These are phyloP conservation scores for Aspergillus homomorphus DNA, from an alignment of 495 filamentous ascomycete genomes.

Conservation along the genomic window DNA sequence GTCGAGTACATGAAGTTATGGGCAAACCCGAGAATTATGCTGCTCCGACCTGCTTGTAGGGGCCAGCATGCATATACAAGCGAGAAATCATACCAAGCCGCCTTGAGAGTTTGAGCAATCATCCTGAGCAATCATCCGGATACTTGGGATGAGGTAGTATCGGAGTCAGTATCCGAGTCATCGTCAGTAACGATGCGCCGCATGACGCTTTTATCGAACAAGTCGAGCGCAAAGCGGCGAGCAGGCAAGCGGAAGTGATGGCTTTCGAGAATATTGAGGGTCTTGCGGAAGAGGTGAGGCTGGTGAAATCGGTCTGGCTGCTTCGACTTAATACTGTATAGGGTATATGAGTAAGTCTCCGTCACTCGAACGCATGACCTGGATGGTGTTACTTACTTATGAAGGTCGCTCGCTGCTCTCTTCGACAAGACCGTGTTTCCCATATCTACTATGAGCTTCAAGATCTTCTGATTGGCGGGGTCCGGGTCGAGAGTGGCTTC, in stretches of 20 bases:
- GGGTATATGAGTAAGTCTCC: slow-evolving; percentile 15
- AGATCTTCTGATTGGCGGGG: slow-evolving; percentile 65
- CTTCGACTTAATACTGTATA: slow-evolving; percentile 59
- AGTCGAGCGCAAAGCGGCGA: slow-evolving; percentile 82
- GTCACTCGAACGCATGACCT: neutral
- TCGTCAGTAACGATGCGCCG: slow-evolving; percentile 73
- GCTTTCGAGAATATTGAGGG: slow-evolving; percentile 80
- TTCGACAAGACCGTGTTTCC: slow-evolving; percentile 86
- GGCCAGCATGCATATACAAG: neutral
- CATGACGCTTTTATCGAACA: slow-evolving; percentile 89
- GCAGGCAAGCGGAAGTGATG: slow-evolving; percentile 84
- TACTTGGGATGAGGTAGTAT: slow-evolving; percentile 30
- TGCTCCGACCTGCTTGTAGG: neutral
- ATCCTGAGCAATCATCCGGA: slow-evolving; percentile 15
- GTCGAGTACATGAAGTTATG: neutral
- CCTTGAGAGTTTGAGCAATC: neutral
- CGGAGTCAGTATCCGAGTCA: slow-evolving; percentile 48
- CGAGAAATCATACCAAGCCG: neutral
- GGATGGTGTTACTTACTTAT: slow-evolving; percentile 37
- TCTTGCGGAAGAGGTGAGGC: slow-evolving; percentile 73
- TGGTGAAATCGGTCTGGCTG: slow-evolving; percentile 70
- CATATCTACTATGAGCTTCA: slow-evolving; percentile 78
- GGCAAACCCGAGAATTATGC: neutral
- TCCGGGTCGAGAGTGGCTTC: slow-evolving; percentile 58
- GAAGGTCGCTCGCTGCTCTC: slow-evolving; percentile 69